Base-by-base conservation (phyloP, 2,329 filamentous ascomycete genomes). In the Stemphylium beticola region DNA sequence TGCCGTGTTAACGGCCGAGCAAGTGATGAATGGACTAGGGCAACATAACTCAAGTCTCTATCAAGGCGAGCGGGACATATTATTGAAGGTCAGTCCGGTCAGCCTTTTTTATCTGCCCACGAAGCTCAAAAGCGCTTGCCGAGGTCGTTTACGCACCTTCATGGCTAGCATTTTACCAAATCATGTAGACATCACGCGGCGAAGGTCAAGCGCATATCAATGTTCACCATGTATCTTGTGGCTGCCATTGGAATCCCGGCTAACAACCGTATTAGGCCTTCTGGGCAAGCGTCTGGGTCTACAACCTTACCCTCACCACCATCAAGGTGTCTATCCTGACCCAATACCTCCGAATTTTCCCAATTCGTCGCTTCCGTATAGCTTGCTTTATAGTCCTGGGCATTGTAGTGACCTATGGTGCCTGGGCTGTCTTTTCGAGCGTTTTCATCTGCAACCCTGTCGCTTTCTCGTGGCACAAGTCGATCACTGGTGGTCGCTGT, bases 361-460 rank as follows among this genome's bases (percentile, higher is more conserved):
- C 68, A 4, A 58, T 57, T 2, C 61, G 53, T 32, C 57, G 63
- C 45, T 74, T 72, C 32, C 70, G 66, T 7, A 61, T 63, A 34
- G 55, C 57, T 11, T 74, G 72, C 61, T 66, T 53, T 39, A 53
- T 61, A 33, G 31, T 72, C n/a, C 52, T 75, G 26, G 62, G 58
- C 15, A 29, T 75, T 14, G 62, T 71, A 8, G 20, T 55, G 1
- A 42, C 60, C 5, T 71, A 62, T 36, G 71, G 70, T 10, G 46
- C 61, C 7, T 74, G 69, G 71, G 64, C 67, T 7, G 46, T 73
- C 14, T 61, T 73, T 44, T 67, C 66, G n/a, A 73, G 65, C 41
- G 65, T 75, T 31, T 72, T 74, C 43, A 49, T 73, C 9, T 76
- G 74, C 56, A 58, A 49, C 2, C 73, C 74, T 2, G 53, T 74